Evolutionary conservation across 1,139 yeast genomes (phyloP).

Genomic region (Pichia sp.): DNA sequence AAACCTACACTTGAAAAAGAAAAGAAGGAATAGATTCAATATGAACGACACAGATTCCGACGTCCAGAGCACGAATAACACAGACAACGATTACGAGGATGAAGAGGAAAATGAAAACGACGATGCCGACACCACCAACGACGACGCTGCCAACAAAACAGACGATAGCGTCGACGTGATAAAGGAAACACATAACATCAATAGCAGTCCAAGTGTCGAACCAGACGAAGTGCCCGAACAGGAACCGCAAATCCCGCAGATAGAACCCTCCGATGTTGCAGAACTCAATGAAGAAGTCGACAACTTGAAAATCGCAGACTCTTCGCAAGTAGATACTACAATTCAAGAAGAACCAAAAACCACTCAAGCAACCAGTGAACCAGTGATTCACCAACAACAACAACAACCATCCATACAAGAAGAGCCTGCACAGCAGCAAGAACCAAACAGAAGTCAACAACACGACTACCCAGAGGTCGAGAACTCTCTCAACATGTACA

Average conservation of each 20-base stretch:
- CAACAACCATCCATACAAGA: not conserved
- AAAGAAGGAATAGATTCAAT: not conserved
- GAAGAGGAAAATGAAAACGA: not conserved
- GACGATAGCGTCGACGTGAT: not conserved
- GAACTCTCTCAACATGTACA: slow-evolving; percentile 16
- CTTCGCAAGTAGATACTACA: too few species aligned
- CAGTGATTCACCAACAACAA: not conserved
- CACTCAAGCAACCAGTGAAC: too few species aligned
- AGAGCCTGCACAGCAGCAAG: not conserved
- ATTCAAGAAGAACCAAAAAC: too few species aligned
- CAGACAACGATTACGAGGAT: not conserved
- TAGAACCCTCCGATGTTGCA: not conserved
- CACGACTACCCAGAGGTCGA: not conserved
- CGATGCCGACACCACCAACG: not conserved
- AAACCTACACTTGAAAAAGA: slow-evolving; percentile 1
- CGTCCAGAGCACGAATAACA: not conserved
- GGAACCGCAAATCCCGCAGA: too few species aligned
- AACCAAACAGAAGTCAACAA: not conserved
- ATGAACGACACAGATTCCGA: slow-evolving; percentile 1
- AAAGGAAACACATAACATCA: not conserved
- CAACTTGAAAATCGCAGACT: too few species aligned
- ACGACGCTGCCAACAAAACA: not conserved
- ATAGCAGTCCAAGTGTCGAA: not conserved
- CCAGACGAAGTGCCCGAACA: too few species aligned
- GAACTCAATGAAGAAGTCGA: too few species aligned